Evolutionary conservation across 23 red algal genomes (phyloP), one percentile per base, ranked within the genome.

Genomic region (Rhodosorus marinus): DNA sequence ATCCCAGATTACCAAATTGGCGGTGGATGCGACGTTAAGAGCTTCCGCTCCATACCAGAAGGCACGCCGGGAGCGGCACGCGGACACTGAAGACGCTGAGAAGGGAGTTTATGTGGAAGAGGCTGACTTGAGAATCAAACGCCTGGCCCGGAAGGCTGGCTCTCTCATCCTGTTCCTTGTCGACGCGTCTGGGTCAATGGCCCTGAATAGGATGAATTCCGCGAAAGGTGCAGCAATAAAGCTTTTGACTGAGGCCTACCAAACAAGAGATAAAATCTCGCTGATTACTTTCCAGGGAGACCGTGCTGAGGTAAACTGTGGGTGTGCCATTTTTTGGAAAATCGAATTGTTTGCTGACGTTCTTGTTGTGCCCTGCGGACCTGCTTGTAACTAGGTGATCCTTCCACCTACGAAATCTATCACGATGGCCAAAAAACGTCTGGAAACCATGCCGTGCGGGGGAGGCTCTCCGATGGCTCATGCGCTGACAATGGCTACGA

Each of bases 361-460:
- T n/a, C n/a, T n/a, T n/a, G n/a, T n/a, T n/a, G n/a, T n/a, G n/a
- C n/a, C n/a, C n/a, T n/a, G n/a, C n/a, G n/a, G n/a, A n/a, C n/a
- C n/a, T n/a, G n/a, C n/a, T n/a, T n/a, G n/a, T n/a, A n/a, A n/a
- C n/a, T n/a, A n/a, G n/a, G 78, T 98, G 50, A 72, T 98, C 31
- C 59, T 98, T 11, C 90, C 90, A 23, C 90, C 90, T 29, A 98
- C 90, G 32, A 78, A 81, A 43, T 81, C 73, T 21, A 72, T 98
- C 6, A 74, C 69, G n/a, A 85, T 98, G 78, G 90, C 90, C n/a
- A 84, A 84, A 56, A 66, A 69, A 24, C 73, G 90, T 0, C 74
- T 98, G 65, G 90, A 98, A 54, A 98, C 90, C 7, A 98, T 98
- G 90, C 90, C 90, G 23, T 98, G 90, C 55, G 90, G 90, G 15